Percentiles rank a stretch among this genome's conserved stretches.
These are phyloP conservation scores for Nicotiana otophora DNA, from an alignment of 257 asterid genomes.

Conservation along the genomic window DNA sequence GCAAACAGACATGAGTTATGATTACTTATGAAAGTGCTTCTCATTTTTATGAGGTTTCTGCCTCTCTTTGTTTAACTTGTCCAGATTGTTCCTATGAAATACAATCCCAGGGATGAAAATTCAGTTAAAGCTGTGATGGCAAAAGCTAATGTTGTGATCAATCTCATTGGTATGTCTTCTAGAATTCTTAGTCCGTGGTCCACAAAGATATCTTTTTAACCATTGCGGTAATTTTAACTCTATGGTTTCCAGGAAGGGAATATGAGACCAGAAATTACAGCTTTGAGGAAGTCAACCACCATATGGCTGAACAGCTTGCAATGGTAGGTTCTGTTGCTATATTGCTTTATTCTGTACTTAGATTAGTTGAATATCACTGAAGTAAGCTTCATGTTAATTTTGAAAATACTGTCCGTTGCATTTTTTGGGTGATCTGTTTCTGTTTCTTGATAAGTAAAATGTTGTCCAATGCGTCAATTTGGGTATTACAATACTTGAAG, in stretches of 20 bases:
- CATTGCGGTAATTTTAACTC: constrained; percentile 2
- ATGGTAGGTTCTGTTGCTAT: constrained; percentile 38
- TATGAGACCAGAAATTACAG: constrained; percentile 92
- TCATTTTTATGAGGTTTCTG: constrained; percentile 2
- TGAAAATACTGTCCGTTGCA: neutral
- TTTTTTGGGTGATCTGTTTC: neutral
- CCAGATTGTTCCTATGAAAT: constrained; percentile 98
- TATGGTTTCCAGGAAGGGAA: constrained; percentile 67
- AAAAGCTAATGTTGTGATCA: constrained; percentile 94
- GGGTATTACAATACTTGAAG: neutral
- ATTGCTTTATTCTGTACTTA: constrained; percentile 6
- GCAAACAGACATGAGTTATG: neutral
- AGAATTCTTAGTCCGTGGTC: neutral
- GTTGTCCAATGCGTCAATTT: neutral
- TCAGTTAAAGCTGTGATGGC: constrained; percentile 98
- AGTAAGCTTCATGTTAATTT: neutral
- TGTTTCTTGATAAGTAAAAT: neutral
- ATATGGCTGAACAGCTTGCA: constrained; percentile 88
- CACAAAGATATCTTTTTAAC: neutral
- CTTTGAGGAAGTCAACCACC: constrained; percentile 88
- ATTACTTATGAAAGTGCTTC: neutral
- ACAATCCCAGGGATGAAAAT: constrained; percentile 81
- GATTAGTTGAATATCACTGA: neutral
- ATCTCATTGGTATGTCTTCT: constrained; percentile 72
- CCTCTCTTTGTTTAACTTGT: neutral